phyloP scores from a whole-genome alignment of 2,329 filamentous ascomycete genomes.

The Clarireedia homoeocarpa region DNA sequence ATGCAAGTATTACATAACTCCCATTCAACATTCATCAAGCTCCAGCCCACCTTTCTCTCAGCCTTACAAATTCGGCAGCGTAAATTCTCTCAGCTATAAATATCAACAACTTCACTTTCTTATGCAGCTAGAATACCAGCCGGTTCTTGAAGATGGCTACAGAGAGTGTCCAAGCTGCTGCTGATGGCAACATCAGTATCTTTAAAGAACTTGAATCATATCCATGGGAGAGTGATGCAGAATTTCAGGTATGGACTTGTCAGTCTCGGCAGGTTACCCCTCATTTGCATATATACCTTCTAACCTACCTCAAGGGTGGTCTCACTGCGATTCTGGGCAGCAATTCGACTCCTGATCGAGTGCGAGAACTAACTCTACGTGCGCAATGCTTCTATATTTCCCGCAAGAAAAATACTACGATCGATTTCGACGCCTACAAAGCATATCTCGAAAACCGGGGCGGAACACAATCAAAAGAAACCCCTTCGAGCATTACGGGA shows the following conservation, averaged over 20 bases:
- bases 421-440: constrained; percentile 63
- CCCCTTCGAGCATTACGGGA: constrained; percentile 1
- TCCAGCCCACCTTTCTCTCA: background rate
- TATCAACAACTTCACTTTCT: background rate
- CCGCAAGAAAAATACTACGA: constrained; percentile 37
- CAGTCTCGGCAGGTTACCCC: constrained; percentile 15
- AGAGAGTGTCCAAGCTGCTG: background rate
- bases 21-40: background rate
- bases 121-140: background rate
- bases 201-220: constrained; percentile 59
- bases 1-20: too few species aligned
- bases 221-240: constrained; percentile 58
- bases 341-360: constrained; percentile 44
- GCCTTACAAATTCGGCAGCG: background rate
- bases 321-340: constrained; percentile 56
- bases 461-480: background rate
- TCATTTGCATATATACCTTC: background rate
- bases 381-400: constrained; percentile 65
- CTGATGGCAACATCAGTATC: constrained; percentile 27
- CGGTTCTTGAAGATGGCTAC: background rate
- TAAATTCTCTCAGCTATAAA: too few species aligned
- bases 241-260: constrained; percentile 49
- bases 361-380: constrained; percentile 51
- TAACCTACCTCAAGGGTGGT: constrained; percentile 38
- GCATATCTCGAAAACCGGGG: constrained; percentile 39